phyloP scores from a whole-genome alignment of 2,329 filamentous ascomycete genomes.

The Rachicladosporium sp. region DNA sequence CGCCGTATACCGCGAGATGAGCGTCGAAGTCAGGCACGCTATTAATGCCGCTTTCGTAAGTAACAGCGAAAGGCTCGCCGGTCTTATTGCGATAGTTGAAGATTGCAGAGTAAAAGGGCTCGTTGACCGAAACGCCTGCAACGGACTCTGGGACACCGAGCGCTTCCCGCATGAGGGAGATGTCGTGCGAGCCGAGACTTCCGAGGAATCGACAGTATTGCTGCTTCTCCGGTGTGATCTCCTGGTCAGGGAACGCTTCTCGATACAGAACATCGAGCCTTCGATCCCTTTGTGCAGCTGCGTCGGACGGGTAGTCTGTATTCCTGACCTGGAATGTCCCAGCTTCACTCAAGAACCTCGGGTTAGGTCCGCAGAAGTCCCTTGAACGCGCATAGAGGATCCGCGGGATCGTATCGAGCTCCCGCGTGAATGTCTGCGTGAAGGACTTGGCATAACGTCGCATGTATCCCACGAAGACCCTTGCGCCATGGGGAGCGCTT shows the following conservation, averaged over 20 bases:
- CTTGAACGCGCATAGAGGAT: constrained; percentile 45
- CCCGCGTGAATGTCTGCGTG: constrained; percentile 38
- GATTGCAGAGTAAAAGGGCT: constrained; percentile 26
- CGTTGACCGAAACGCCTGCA: constrained; percentile 31
- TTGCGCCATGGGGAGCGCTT: constrained; percentile 26
- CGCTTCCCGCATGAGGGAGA: constrained; percentile 42
- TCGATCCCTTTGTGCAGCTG: constrained; percentile 11
- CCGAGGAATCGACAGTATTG: constrained; percentile 33
- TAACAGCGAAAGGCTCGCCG: constrained; percentile 34
- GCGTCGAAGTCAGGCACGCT: constrained; percentile 42
- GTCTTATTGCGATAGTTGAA: constrained; percentile 30
- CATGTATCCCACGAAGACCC: constrained; percentile 49
- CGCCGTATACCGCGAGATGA: constrained; percentile 40
- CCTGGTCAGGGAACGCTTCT: constrained; percentile 23
- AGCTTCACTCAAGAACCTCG: constrained; percentile 35
- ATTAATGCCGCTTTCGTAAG: constrained; percentile 47
- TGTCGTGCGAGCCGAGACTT: constrained; percentile 41
- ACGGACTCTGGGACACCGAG: constrained; percentile 39
- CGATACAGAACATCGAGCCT: constrained; percentile 18
- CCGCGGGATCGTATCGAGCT: constrained; percentile 38
- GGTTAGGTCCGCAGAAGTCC: constrained; percentile 45
- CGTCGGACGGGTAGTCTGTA: constrained; percentile 27
- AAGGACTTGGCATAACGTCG: constrained; percentile 48
- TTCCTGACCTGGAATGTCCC: constrained; percentile 36
- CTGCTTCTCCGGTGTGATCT: constrained; percentile 19